phyloP scores from a whole-genome alignment of 495 filamentous ascomycete genomes.

The Physcia stellaris region DNA sequence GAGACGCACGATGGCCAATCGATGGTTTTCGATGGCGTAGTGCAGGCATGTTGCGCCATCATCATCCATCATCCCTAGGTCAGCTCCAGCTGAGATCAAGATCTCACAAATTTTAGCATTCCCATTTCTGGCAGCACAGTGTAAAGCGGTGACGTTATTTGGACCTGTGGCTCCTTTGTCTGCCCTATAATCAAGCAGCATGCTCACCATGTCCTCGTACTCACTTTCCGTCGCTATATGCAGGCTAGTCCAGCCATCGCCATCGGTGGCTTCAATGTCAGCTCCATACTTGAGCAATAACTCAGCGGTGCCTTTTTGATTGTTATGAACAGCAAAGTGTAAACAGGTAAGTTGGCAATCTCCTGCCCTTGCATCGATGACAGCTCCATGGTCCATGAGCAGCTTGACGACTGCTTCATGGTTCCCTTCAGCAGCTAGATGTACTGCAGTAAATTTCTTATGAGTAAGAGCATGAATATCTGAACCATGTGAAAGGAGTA shows the following conservation, averaged over 20 bases:
- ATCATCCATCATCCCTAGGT: background rate
- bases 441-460: background rate
- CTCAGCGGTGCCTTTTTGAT: background rate
- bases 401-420: background rate
- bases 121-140: background rate
- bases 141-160: background rate
- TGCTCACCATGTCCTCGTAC: slow-evolving; percentile 10
- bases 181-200: background rate
- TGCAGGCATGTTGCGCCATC: background rate
- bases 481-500: background rate
- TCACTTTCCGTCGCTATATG: background rate
- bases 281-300: background rate
- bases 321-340: background rate
- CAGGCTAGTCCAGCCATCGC: background rate
- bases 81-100: background rate
- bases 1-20: background rate
- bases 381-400: background rate
- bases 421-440: background rate
- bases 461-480: background rate
- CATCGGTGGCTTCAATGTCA: background rate
- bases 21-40: background rate
- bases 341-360: background rate
- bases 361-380: background rate
- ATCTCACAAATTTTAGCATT: background rate
- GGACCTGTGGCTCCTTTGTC: background rate